Base-by-base conservation (phyloP, 2,329 filamentous ascomycete genomes). In the Exophiala calicioides region DNA sequence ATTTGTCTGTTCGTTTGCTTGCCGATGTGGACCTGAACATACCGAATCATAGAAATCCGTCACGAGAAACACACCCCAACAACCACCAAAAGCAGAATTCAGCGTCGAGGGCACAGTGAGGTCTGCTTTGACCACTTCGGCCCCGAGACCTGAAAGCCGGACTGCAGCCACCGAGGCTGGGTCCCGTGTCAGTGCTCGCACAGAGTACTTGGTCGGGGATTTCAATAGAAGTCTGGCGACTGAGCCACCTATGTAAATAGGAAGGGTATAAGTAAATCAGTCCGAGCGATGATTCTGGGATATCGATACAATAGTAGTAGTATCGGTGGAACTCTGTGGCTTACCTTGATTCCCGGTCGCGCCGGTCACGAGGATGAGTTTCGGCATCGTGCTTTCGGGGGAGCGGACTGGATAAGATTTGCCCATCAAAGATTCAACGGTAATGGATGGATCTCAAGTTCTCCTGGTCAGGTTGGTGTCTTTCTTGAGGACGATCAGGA, bases 141-240 rank as follows among this genome's bases (percentile, higher is more conserved):
- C 62, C 2, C 64, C 63, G 4, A 41, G 33, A 1, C 47, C 26
- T 5, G 32, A 47, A 18, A 67, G 50, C 2, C 49, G 34, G 23
- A 56, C 53, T 15, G 55, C 56, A 5, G 49, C 43, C 6, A 47
- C 46, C 1, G 62, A 65, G 2, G 33, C 19, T n/a, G 59, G 41
- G 33, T 61, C 57, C 12, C 63, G 60, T 29, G 61, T 64, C 9
- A 65, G 44, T 5, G 47, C 57, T 4, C 60, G 58, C 3, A 63
- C 59, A 4, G 23, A 34, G 43, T 63, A 65, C 7, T 54, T 31
- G 7, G 30, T 21, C 5, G 52, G 44, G 30, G 59, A 58, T 29
- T 60, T 55, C 0, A 65, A 53, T 3, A 65, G 47, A 6, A 58
- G 55, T 15, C 53, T 55, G 4, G 55, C 62, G 2, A 64, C 62